phyloP scores from a whole-genome alignment of 257 asterid genomes.

The Ilex asprella region DNA sequence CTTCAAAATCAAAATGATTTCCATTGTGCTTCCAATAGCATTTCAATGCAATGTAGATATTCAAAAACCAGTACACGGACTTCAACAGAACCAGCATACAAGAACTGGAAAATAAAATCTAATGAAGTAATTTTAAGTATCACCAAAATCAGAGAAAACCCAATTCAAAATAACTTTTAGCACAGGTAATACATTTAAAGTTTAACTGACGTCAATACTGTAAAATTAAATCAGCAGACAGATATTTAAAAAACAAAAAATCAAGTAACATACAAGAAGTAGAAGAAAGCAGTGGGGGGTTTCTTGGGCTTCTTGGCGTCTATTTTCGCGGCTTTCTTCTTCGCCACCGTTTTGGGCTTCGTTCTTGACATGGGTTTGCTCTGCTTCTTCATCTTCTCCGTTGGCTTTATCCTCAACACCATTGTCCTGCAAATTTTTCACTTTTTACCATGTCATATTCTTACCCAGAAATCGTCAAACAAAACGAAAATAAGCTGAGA shows the following conservation, averaged over 20 bases:
- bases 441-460: background rate
- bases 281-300: constrained; percentile 97
- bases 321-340: constrained; percentile 35
- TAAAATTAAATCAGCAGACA: background rate
- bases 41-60: too few species aligned
- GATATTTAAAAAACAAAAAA: background rate
- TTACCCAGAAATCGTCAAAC: background rate
- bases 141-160: too few species aligned
- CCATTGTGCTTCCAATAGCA: too few species aligned
- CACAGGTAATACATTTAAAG: too few species aligned
- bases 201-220: too few species aligned
- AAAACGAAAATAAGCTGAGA: background rate
- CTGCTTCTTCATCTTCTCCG: constrained; percentile 25
- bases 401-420: constrained; percentile 32
- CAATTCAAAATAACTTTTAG: too few species aligned
- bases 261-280: constrained; percentile 46
- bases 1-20: too few species aligned
- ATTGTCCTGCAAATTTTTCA: constrained; percentile 28
- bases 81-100: too few species aligned
- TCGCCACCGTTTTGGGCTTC: constrained; percentile 30
- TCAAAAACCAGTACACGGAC: too few species aligned
- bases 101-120: too few species aligned
- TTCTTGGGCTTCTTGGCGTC: constrained; percentile 84
- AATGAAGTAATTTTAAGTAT: too few species aligned
- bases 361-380: constrained; percentile 9